These are phyloP conservation scores for Chrysophaeum taylorii DNA, from an alignment of 352 stramenopile genomes.

Conservation along the genomic window DNA sequence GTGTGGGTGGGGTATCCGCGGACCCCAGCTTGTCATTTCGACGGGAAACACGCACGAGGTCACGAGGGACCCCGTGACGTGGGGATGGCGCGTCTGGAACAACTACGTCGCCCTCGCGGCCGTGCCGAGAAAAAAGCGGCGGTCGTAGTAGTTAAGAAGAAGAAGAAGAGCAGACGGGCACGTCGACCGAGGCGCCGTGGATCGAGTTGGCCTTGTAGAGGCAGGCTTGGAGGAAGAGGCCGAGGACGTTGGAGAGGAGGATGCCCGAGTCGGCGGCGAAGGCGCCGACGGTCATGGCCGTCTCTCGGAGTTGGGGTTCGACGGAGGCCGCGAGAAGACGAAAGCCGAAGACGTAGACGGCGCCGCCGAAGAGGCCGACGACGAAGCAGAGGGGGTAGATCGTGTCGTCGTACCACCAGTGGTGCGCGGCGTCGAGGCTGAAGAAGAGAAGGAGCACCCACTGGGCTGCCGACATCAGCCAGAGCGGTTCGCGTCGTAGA, in stretches of 20 bases:
- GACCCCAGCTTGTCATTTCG: too few relatives aligned
- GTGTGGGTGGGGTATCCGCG: too few relatives aligned
- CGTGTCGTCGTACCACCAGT: slow-evolving; percentile 70
- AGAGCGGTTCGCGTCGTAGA: too few relatives aligned
- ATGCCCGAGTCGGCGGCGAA: slow-evolving; percentile 73
- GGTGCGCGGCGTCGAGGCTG: slow-evolving; percentile 55
- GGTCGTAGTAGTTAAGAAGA: too few relatives aligned
- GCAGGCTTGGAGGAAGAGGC: slow-evolving; percentile 76
- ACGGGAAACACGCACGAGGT: too few relatives aligned
- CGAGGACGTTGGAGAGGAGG: slow-evolving; percentile 68
- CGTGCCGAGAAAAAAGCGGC: too few relatives aligned
- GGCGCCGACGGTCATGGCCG: slow-evolving; percentile 70
- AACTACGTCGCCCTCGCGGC: too few relatives aligned
- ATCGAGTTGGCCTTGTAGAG: slow-evolving; percentile 59
- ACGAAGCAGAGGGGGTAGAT: slow-evolving; percentile 65
- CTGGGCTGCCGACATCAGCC: slow-evolving; percentile 73
- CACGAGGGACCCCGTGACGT: too few relatives aligned
- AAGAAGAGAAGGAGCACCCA: slow-evolving; percentile 70
- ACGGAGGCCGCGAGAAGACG: slow-evolving; percentile 52
- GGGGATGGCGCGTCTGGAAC: too few relatives aligned
- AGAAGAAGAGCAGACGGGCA: too few relatives aligned
- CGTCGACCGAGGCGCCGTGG: slow-evolving; percentile 35
- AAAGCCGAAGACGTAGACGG: slow-evolving; percentile 78
- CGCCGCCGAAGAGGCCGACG: slow-evolving; percentile 69
- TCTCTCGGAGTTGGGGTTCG: slow-evolving; percentile 51